Evolutionary conservation across 108 stramenopile genomes (phyloP).

Genomic region (Fragilariopsis cylindrus): DNA sequence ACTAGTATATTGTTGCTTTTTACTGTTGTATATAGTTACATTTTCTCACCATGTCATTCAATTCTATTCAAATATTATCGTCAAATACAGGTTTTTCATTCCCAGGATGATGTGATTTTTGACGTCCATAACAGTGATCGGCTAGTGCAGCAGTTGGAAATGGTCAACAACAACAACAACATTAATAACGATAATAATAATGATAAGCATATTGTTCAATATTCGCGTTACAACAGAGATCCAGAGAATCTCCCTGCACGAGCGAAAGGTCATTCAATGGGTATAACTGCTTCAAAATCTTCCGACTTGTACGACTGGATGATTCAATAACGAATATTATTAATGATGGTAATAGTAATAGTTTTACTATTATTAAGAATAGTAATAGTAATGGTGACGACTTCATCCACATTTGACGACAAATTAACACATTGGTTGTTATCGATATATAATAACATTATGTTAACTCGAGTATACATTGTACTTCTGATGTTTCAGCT

Average conservation of each 20-base stretch:
- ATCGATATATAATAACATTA: no score
- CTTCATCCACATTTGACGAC: no score
- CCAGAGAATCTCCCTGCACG: constrained; percentile 44
- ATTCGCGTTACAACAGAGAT: constrained; percentile 47
- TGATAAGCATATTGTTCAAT: constrained; percentile 24
- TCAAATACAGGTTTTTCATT: constrained; percentile 52
- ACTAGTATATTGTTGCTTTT: background rate
- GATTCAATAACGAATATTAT: constrained; percentile 14
- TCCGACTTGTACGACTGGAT: constrained; percentile 48
- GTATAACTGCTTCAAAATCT: constrained; percentile 55
- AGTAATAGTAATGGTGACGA: no score
- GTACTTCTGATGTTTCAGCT: no score
- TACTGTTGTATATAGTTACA: no score
- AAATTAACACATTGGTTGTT: no score
- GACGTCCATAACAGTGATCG: constrained; percentile 51
- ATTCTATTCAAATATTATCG: no score
- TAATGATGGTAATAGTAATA: no score
- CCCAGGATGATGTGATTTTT: constrained; percentile 74
- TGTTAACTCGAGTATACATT: no score
- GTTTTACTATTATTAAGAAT: no score
- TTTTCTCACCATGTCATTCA: no score
- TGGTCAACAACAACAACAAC: background rate
- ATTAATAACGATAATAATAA: background rate
- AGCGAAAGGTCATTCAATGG: constrained; percentile 51
- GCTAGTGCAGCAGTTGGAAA: constrained; percentile 39